Evolutionary conservation across 2,329 filamentous ascomycete species (phyloP).

Genomic region (Ophiostoma himal-ulmi): DNA sequence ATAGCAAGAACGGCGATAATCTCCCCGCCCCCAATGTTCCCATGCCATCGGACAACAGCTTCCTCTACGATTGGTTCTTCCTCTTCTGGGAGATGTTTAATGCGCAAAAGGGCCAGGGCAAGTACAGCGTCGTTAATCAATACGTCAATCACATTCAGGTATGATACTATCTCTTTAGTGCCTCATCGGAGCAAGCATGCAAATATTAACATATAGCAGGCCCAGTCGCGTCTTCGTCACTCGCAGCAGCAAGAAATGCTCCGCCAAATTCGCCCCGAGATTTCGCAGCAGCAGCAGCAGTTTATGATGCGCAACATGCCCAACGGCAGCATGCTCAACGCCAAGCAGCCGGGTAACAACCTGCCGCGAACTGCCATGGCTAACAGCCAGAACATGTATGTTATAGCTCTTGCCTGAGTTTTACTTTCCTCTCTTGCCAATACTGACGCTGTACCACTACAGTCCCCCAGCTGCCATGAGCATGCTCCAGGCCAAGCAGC

Average conservation of each 20-base stretch:
- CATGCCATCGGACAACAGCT: constrained; percentile 64
- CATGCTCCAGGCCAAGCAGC: constrained; percentile 62
- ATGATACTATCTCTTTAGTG: constrained; percentile 31
- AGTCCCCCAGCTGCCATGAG: constrained; percentile 62
- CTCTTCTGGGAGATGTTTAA: constrained; percentile 95
- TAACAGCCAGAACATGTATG: constrained; percentile 66
- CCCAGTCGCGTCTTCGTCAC: constrained; percentile 67
- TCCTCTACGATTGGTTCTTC: constrained; percentile 96
- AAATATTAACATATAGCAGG: constrained; percentile 36
- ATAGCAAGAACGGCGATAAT: constrained; percentile 69
- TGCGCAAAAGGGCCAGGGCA: constrained; percentile 67
- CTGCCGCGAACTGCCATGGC: constrained; percentile 71
- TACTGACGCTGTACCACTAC: constrained; percentile 22
- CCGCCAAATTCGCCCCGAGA: constrained; percentile 61
- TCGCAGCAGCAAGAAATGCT: constrained; percentile 71
- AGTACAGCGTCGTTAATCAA: constrained; percentile 59
- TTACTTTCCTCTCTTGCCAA: background rate
- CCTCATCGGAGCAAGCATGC: background rate
- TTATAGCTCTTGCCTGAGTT: background rate
- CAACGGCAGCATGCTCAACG: constrained; percentile 52
- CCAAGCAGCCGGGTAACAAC: constrained; percentile 53
- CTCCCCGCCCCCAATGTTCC: constrained; percentile 69
- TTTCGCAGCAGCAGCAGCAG: constrained; percentile 47
- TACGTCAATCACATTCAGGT: constrained; percentile 84
- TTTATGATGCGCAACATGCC: constrained; percentile 64